phyloP scores from a whole-genome alignment of 139 green algal species.

The Coelastrella sp. region DNA sequence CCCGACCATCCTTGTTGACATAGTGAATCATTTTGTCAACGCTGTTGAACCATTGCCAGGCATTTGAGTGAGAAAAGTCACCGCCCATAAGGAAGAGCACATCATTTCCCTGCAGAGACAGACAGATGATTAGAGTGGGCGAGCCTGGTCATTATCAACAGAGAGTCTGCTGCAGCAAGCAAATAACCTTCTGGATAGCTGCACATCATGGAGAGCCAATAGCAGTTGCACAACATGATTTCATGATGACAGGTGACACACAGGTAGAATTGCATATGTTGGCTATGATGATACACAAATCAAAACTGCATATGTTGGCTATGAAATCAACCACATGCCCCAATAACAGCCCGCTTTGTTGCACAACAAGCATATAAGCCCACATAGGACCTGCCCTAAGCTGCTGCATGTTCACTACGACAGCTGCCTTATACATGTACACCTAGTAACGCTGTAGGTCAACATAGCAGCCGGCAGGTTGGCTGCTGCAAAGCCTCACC shows the following conservation, averaged over 20 bases:
- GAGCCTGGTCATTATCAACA: not conserved
- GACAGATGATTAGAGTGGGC: not conserved
- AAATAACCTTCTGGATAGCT: too few relatives aligned
- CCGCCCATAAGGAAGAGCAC: conserved; percentile 88
- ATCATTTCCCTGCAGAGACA: conserved; percentile 56
- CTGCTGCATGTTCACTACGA: not conserved
- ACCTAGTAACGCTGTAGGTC: not conserved
- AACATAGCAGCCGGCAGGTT: not conserved
- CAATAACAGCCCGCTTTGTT: not conserved
- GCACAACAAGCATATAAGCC: too few relatives aligned
- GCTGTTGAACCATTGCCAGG: conserved; percentile 85
- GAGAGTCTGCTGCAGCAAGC: not conserved
- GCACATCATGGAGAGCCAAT: too few relatives aligned
- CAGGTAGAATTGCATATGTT: not conserved
- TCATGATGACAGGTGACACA: not conserved
- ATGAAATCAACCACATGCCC: not conserved
- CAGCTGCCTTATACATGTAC: not conserved
- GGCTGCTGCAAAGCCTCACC: not conserved
- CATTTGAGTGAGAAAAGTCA: conserved; percentile 86
- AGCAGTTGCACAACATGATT: not conserved
- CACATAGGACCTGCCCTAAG: too few relatives aligned
- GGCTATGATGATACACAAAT: not conserved
- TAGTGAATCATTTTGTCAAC: conserved; percentile 73
- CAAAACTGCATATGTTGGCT: not conserved
- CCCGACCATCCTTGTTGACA: conserved; percentile 65